phyloP scores from a whole-genome alignment of 208 protist species.

The Angomonas ambiguus region DNA sequence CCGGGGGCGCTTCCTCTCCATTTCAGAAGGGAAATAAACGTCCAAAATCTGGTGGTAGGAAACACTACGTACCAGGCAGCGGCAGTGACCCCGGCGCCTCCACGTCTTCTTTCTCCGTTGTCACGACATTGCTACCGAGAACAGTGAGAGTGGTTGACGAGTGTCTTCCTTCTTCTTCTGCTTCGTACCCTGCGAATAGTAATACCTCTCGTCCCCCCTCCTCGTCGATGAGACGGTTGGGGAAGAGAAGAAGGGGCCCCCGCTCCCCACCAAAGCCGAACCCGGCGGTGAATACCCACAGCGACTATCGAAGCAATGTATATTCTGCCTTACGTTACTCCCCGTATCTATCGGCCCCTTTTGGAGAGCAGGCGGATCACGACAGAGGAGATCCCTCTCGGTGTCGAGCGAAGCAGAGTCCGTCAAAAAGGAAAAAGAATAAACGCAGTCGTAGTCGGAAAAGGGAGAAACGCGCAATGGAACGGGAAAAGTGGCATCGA shows the following conservation, averaged over 20 bases:
- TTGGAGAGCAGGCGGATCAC: neutral
- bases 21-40: neutral
- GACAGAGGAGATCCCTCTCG: neutral
- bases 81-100: no score
- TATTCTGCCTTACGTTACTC: neutral
- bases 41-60: no score
- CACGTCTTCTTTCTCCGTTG: no score
- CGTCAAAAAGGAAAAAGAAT: neutral
- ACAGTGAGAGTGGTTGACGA: neutral
- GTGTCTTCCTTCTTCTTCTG: neutral
- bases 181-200: neutral
- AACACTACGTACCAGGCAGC: no score
- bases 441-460: neutral
- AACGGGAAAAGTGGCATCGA: neutral
- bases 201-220: neutral
- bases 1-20: neutral
- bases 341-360: neutral
- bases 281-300: neutral
- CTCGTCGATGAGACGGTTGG: neutral
- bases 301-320: neutral
- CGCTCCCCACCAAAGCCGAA: neutral
- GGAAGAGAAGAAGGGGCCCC: neutral
- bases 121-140: neutral
- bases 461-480: neutral
- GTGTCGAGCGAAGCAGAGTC: no score